A percentile compares a stretch with the other conserved stretches of the same genome.
Conservation (phyloP, 352 stramenopile genomes). For the Pythium apleroticum region DNA sequence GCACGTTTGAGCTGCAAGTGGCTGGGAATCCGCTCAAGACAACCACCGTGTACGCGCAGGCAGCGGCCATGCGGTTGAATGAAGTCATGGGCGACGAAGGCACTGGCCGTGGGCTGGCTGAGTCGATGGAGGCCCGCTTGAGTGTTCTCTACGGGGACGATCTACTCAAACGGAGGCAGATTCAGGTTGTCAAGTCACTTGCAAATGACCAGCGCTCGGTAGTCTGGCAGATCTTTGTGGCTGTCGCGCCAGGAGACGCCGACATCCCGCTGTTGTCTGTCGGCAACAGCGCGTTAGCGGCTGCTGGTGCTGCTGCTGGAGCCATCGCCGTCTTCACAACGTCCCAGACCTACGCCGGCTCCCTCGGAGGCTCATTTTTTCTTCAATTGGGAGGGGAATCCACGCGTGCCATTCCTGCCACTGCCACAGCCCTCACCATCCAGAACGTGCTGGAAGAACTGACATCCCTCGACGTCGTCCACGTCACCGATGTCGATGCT, state of each 20-base stretch:
- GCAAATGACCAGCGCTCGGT: neutral
- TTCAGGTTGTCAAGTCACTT: constrained; percentile 28
- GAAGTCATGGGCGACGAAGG: constrained; percentile 30
- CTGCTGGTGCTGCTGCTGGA: neutral
- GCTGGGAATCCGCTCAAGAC: neutral
- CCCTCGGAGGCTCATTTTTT: constrained; percentile 31
- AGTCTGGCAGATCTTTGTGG: constrained; percentile 13
- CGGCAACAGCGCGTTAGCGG: neutral
- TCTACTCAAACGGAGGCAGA: constrained; percentile 2
- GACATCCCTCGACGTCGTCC: constrained; percentile 23
- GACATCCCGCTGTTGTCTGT: neutral
- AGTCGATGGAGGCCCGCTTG: constrained; percentile 38
- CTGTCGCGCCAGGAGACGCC: neutral
- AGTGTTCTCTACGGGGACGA: constrained; percentile 17
- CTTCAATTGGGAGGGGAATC: constrained; percentile 29
- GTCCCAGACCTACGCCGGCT: neutral
- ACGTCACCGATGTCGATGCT: constrained; percentile 12
- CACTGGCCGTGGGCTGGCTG: constrained; percentile 23
- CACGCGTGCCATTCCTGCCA: neutral
- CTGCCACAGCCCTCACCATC: constrained; percentile 20
- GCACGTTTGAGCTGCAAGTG: constrained; percentile 29
- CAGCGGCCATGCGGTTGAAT: constrained; percentile 32
- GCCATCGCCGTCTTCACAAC: neutral
- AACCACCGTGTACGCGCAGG: constrained; percentile 26
- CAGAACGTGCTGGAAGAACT: constrained; percentile 41